Percentiles rank a stretch among this genome's conserved stretches.
These are phyloP conservation scores for Mycena metata DNA, from an alignment of 768 basidiomycete genomes.

Conservation along the genomic window DNA sequence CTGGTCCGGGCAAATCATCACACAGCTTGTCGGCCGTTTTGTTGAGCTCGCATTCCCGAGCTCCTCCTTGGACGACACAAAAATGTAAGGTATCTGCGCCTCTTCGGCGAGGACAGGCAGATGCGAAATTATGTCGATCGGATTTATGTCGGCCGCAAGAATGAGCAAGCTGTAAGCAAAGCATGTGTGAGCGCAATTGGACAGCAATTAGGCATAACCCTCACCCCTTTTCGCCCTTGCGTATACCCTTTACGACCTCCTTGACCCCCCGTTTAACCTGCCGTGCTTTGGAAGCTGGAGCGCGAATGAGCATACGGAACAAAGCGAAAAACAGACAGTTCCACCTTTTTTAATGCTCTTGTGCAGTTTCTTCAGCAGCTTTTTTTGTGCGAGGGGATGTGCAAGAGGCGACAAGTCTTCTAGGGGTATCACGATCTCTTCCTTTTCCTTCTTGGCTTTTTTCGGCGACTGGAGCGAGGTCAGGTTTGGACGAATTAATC, in stretches of 20 bases:
- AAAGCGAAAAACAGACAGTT: conserved; percentile 23
- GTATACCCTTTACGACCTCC: conserved; percentile 97
- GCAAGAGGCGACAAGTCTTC: conserved; percentile 96
- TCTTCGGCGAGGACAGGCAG: conserved; percentile 96
- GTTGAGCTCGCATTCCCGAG: conserved; percentile 96
- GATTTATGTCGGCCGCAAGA: conserved; percentile 97
- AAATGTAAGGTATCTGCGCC: conserved; percentile 90
- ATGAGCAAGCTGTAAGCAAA: conserved; percentile 75
- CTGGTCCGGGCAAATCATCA: conserved; percentile 90
- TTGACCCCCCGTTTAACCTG: conserved; percentile 99
- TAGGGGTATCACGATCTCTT: conserved; percentile 73
- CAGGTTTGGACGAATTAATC: conserved; percentile 20
- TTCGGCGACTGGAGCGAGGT: conserved; percentile 58
- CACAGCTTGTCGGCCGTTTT: conserved; percentile 98
- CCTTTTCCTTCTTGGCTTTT: conserved; percentile 76
- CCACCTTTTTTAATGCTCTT: conserved; percentile 94
- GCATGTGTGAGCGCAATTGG: neutral
- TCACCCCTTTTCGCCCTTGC: conserved; percentile 97
- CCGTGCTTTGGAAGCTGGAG: conserved; percentile 88
- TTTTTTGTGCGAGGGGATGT: conserved; percentile 92
- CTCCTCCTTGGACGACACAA: conserved; percentile 93
- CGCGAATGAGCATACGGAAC: conserved; percentile 19
- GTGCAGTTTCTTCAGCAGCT: conserved; percentile 93
- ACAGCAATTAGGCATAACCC: conserved; percentile 42
- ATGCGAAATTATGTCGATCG: conserved; percentile 98